These are phyloP conservation scores for Patellaria atrata DNA, from an alignment of 495 filamentous ascomycete genomes.

Conservation along the genomic window DNA sequence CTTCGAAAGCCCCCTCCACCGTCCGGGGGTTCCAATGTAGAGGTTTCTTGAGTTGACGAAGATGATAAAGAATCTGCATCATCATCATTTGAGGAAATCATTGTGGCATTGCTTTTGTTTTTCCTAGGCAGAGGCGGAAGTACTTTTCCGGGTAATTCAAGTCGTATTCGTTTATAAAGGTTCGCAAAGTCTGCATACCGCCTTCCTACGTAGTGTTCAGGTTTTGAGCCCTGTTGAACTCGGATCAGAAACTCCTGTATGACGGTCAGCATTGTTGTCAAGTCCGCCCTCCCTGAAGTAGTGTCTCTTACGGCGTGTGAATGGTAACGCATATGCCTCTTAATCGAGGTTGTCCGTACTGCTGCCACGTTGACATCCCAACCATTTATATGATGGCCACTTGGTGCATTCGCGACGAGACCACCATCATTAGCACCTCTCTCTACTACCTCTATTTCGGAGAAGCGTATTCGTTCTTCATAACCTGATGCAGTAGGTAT, in stretches of 20 bases:
- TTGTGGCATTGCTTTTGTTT: constrained; percentile 54
- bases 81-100: constrained; percentile 35
- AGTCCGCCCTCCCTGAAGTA: neutral
- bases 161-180: constrained; percentile 63
- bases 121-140: constrained; percentile 79
- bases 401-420: constrained; percentile 67
- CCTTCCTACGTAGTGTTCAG: constrained; percentile 63
- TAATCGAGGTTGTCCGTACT: constrained; percentile 64
- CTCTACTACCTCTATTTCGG: constrained; percentile 92
- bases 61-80: constrained; percentile 67
- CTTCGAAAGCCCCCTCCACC: constrained; percentile 33
- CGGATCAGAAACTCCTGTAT: constrained; percentile 75
- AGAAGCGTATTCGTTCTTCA: constrained; percentile 89
- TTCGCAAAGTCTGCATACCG: constrained; percentile 78
- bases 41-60: constrained; percentile 44
- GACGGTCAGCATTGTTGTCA: constrained; percentile 1
- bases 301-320: constrained; percentile 63
- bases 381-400: constrained; percentile 80
- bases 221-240: constrained; percentile 54
- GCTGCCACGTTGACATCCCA: constrained; percentile 96
- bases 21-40: constrained; percentile 15
- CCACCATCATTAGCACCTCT: constrained; percentile 83
- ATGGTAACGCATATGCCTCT: constrained; percentile 79
- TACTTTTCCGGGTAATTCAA: constrained; percentile 82
- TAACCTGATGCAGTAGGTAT: constrained; percentile 92